Conservation (phyloP, 192 early-diverging fungal genomes). For the Thamnidium elegans region DNA sequence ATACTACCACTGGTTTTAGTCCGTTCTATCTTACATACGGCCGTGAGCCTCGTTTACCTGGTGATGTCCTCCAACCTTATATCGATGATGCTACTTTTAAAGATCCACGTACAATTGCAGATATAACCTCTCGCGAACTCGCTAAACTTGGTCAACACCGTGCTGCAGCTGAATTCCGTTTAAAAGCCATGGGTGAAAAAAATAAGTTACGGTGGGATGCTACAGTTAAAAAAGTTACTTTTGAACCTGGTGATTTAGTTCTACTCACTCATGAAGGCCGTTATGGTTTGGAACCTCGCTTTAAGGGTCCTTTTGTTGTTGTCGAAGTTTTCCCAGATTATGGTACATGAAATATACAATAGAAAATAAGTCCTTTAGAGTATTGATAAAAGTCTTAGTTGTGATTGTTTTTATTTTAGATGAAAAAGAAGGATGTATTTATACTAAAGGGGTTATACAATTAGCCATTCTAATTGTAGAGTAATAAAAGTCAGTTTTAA, state of each 20-base stretch:
- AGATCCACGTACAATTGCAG: neutral
- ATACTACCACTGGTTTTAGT: constrained; percentile 3
- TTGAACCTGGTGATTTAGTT: constrained; percentile 13
- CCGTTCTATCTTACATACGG: constrained; percentile 27
- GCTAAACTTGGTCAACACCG: neutral
- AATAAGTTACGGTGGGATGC: constrained; percentile 17
- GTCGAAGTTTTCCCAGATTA: neutral
- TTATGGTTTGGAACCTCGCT: constrained; percentile 10
- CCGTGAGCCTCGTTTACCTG: constrained; percentile 18
- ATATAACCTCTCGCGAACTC: neutral
- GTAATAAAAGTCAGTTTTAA: too few relatives aligned
- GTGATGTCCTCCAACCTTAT: constrained; percentile 15
- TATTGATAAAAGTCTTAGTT: too few relatives aligned
- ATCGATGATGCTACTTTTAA: constrained; percentile 11
- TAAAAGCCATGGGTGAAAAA: constrained; percentile 6
- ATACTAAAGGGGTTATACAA: too few relatives aligned
- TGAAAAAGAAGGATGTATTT: too few relatives aligned
- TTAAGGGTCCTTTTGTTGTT: constrained; percentile 6
- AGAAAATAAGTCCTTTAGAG: too few relatives aligned
- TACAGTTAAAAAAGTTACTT: neutral
- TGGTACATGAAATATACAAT: neutral
- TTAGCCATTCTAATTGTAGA: too few relatives aligned
- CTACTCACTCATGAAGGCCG: neutral
- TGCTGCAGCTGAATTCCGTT: constrained; percentile 2
- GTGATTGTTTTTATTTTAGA: too few relatives aligned